Conservation (phyloP, 371 early-diverging fungal genomes). For the Apophysomyces sp. region DNA sequence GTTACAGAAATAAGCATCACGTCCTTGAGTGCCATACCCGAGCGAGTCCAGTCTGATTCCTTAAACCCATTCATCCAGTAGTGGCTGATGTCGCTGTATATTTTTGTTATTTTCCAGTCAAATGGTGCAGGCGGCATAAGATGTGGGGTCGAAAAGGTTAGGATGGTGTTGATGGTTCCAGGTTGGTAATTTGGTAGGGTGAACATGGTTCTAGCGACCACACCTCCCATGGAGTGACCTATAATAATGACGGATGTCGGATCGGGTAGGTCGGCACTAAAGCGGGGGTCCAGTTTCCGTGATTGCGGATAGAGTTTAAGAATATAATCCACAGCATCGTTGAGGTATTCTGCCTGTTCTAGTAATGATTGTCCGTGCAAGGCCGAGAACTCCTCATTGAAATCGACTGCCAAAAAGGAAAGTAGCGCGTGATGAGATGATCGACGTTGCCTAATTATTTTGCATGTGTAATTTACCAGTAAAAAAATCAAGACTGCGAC, state of each 20-base stretch:
- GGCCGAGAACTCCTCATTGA: constrained; percentile 92
- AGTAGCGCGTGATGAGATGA: neutral
- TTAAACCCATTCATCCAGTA: constrained; percentile 71
- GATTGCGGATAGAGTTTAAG: constrained; percentile 66
- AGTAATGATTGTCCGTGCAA: constrained; percentile 75
- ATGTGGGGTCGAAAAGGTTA: constrained; percentile 94
- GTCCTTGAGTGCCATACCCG: constrained; percentile 30
- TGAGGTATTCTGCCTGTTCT: constrained; percentile 85
- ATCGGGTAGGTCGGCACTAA: constrained; percentile 36
- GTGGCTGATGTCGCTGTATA: constrained; percentile 72
- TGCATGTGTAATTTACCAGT: constrained; percentile 52
- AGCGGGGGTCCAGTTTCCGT: constrained; percentile 19
- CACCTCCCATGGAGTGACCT: constrained; percentile 97
- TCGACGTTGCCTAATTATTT: neutral
- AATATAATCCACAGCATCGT: constrained; percentile 85
- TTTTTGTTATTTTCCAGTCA: constrained; percentile 71
- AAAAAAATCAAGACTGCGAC: constrained; percentile 78
- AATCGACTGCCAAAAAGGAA: constrained; percentile 62
- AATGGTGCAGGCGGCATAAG: constrained; percentile 80
- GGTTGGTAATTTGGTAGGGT: constrained; percentile 71
- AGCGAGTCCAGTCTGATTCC: constrained; percentile 6
- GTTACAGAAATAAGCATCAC: constrained; percentile 88
- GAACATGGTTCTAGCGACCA: constrained; percentile 86
- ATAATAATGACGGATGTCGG: constrained; percentile 81
- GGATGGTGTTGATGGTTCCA: constrained; percentile 78